A percentile compares a stretch with the other conserved stretches of the same genome.
These are phyloP conservation scores for Crataegus laevigata DNA, from an alignment of 306 rosid species.

Conservation along the genomic window DNA sequence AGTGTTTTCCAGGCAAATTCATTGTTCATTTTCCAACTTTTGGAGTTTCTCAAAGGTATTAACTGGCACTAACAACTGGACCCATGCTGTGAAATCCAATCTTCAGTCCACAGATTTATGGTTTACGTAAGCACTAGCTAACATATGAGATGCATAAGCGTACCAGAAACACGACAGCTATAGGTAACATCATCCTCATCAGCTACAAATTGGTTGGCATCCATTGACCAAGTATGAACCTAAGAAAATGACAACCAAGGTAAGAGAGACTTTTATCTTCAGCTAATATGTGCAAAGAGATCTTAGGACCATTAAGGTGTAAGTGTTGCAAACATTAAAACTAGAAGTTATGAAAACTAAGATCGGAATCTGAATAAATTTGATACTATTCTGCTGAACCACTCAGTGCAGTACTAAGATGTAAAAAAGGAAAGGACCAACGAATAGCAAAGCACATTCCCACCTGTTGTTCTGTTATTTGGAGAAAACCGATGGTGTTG, in stretches of 20 bases:
- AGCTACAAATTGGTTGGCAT: constrained; percentile 77
- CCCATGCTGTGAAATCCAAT: neutral
- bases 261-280: neutral
- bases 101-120: neutral
- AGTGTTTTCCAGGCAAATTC: neutral
- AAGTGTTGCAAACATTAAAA: neutral
- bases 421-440: neutral
- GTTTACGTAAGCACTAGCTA: neutral
- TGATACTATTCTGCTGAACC: neutral
- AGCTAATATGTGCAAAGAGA: neutral
- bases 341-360: neutral
- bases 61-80: neutral
- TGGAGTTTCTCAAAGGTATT: too few species aligned
- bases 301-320: neutral
- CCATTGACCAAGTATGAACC: constrained; percentile 76
- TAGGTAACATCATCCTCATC: constrained; percentile 85
- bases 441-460: neutral
- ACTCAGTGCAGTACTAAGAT: neutral
- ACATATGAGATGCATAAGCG: constrained; percentile 19
- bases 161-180: constrained; percentile 88
- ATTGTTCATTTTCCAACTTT: neutral
- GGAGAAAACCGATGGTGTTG: constrained; percentile 84
- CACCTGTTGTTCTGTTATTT: constrained; percentile 89
- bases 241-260: constrained; percentile 6
- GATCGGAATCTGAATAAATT: constrained; percentile 1